These are phyloP conservation scores for Nakaseomyces bracarensis DNA, from an alignment of 1,139 yeast genomes.

Conservation along the genomic window DNA sequence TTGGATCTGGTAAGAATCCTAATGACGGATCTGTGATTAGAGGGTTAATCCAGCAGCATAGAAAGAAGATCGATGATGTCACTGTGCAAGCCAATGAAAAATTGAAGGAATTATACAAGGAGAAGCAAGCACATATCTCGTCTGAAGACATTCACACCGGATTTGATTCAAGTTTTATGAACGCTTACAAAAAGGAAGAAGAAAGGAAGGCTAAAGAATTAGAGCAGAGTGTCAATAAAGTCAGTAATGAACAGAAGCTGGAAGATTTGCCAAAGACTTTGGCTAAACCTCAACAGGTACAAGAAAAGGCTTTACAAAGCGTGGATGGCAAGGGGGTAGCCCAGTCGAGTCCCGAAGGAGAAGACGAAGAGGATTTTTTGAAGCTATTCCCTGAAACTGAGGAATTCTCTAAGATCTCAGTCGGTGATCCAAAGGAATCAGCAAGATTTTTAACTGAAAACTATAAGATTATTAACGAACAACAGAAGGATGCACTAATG, in stretches of 20 bases:
- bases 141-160: slow-evolving; percentile 94
- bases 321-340: no score
- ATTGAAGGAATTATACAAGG: slow-evolving; percentile 57
- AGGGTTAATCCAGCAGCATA: slow-evolving; percentile 46
- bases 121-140: slow-evolving; percentile 67
- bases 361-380: slow-evolving; percentile 34
- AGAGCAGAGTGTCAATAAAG: slow-evolving; percentile 9
- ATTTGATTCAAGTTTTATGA: slow-evolving; percentile 75
- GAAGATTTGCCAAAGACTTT: slow-evolving; percentile 12
- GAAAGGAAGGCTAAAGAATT: slow-evolving; percentile 12
- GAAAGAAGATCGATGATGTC: slow-evolving; percentile 59
- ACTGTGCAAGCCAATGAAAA: slow-evolving; percentile 52
- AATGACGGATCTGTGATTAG: slow-evolving; percentile 39
- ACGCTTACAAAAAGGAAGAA: slow-evolving; percentile 39
- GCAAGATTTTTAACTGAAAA: slow-evolving; percentile 48
- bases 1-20: slow-evolving; percentile 41
- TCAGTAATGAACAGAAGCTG: slow-evolving; percentile 11
- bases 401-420: slow-evolving; percentile 52
- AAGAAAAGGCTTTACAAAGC: neutral
- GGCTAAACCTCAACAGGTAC: neutral
- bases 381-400: slow-evolving; percentile 56
- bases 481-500: slow-evolving; percentile 84
- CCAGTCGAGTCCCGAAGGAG: no score
- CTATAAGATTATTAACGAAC: slow-evolving; percentile 64
- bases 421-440: slow-evolving; percentile 41